Evolutionary conservation across 1,284 basidiomycete species (phyloP).

Genomic region (Cryptococcus sp.): DNA sequence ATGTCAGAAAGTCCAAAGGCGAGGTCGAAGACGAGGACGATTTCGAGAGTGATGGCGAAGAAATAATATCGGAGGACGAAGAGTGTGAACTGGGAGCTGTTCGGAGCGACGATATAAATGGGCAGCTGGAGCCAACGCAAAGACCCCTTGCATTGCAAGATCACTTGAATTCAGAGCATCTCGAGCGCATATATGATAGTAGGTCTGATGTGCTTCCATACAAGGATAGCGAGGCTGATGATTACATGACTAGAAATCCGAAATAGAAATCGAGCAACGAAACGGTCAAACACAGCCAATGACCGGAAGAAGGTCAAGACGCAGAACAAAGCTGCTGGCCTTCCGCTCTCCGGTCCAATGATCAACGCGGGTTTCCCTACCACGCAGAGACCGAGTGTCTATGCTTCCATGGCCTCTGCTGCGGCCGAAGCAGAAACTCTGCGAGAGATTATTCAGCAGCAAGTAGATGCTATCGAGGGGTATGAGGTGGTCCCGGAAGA

Average conservation of each 20-base stretch:
- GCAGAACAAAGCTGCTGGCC: slow-evolving; percentile 8
- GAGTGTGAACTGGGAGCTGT: slow-evolving; percentile 2
- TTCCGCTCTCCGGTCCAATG: slow-evolving; percentile 41
- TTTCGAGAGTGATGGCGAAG: too few species aligned
- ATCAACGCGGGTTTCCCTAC: slow-evolving; percentile 50
- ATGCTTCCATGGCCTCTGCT: slow-evolving; percentile 25
- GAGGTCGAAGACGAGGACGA: slow-evolving; percentile 3
- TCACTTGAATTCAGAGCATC: not conserved
- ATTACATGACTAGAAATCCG: too few species aligned
- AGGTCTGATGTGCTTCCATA: too few species aligned
- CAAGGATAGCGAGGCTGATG: too few species aligned
- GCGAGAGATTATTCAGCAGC: slow-evolving; percentile 39
- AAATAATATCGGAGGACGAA: not conserved
- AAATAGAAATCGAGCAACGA: not conserved
- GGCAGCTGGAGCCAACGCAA: not conserved
- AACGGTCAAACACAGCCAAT: not conserved
- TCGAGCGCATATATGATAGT: too few species aligned
- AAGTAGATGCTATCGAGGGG: slow-evolving; percentile 44
- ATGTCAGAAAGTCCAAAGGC: slow-evolving; percentile 5
- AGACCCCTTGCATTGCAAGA: not conserved
- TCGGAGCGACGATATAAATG: not conserved
- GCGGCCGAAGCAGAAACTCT: slow-evolving; percentile 44
- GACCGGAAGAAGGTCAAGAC: not conserved
- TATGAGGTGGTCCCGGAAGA: slow-evolving; percentile 41
- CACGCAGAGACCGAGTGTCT: slow-evolving; percentile 26